Evolutionary conservation across 306 rosid species (phyloP), one percentile per base, ranked within the genome.

Genomic region (Heteromeles arbutifolia): DNA sequence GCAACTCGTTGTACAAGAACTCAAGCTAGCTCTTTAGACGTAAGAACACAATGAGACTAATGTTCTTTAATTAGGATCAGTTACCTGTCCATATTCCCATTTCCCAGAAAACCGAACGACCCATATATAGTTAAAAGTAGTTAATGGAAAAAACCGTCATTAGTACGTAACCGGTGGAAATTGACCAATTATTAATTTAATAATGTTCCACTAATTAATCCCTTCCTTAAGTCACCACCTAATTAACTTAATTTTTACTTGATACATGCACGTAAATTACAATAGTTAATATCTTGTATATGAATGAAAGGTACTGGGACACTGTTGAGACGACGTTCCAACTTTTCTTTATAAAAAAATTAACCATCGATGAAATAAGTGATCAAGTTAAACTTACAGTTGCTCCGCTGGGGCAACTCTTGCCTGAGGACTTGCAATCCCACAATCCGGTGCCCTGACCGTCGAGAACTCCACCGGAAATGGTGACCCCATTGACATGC

Each of bases 361-460:
- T 61, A 61, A 61, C 29, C 4, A 59, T 12, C 3, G 28, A 59
- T 11, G 2, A 14, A 26, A 26, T 6, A 61, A 61, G 19, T 2
- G 29, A 13, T 5, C 6, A 13, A 26, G 31, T 61, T 62, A 28
- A 13, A 63, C 73, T 6, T 78, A 88, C 90, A 77, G 90, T 78
- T 32, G 87, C 87, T 74, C 93, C 90, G 13, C 1, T 72, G 22
- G 89, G 90, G 63, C 93, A 88, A 61, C 71, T 69, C 29, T 69
- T 70, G 70, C 76, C 73, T 10, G 89, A 86, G 59, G 67, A 53
- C 70, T 89, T 89, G 78, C 88, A 85, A 54, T 54, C 80, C 91
- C 93, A 89, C 32, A 89, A 68, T 15, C 31, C 69, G 19, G 53
- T 65, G 26, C 93, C 93, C 80, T 82, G 83, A 1, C 82, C 93